Evolutionary conservation across 2,329 filamentous ascomycete species (phyloP), one percentile per base, ranked within the genome.

Genomic region (Penicillium sp.): DNA sequence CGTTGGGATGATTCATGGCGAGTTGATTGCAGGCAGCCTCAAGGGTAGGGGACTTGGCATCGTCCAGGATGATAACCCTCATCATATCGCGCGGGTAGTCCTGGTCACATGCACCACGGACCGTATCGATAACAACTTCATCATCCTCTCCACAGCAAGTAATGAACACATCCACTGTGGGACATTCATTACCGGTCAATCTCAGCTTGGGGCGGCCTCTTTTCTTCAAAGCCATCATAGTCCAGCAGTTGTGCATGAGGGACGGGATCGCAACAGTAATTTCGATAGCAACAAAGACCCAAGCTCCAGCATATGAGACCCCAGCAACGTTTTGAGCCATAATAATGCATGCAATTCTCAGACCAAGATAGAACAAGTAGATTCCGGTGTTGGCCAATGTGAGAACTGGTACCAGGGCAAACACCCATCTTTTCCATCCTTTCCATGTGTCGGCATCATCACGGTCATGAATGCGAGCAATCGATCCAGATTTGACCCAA

Each of bases 231-330:
- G 81, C 79, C 72, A 79, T 77, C 76, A 85, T 79, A 1, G 81
- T 83, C 80, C 81, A 84, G 36, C 78, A 72, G 61, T 83, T 82
- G 72, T 85, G 82, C 73, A 84, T 77, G 35, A 84, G 69, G 4
- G 80, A 77, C 6, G 82, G 83, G 50, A 84, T 75, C 5, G 81
- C 79, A 8, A 80, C 76, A n/a, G 74, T 71, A 37, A 83, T 67
- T 31, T 85, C 82, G 54, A 84, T 76, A 25, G 72, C 79, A 51
- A 85, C 80, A 60, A 85, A 85, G 7, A 83, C 64, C 82, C 82
- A 85, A 2, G 82, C 82, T 42, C 79, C 77, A 5, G 75, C 72
- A 57, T 79, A 85, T 2, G 71, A 72, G 22, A 71, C 65, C 4
- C 66, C 46, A 4, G 71, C 69, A 1, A 68, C 68, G 1, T 75